Evolutionary conservation across 192 early-diverging fungal genomes (phyloP), one percentile per base, ranked within the genome.

Genomic region (Coemansia sp.): DNA sequence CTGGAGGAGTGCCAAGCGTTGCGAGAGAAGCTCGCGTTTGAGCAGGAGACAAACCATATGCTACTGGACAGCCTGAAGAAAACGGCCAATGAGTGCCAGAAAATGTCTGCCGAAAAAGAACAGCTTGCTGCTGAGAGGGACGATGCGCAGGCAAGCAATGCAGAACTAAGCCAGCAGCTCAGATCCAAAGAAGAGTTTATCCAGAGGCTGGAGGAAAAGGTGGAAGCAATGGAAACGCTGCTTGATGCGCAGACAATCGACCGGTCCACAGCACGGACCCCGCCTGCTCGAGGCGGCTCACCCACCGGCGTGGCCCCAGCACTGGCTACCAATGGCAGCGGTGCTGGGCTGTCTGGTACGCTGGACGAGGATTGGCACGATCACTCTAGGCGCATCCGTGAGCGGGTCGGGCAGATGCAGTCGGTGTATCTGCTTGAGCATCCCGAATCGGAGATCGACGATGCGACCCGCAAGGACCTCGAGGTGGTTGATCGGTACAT

Each of bases 1-100:
- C 3, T 54, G 10, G 13, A 46, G 2, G 24, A 48, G 22, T 43
- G 45, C 45, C 44, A 25, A 20, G 38, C 49, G 6, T 5, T 24
- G 17, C 15, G 22, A 38, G 45, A 54, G 5, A 23, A 54, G 40
- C 63, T 73, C 20, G 38, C 1, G 1, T 19, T 50, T 5, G 58
- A 58, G 46, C 58, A 51, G 20, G 43, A 53, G 32, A 38, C 39
- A 20, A 60, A 60, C 45, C n/a, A 54, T 3, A 40, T 43, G 39
- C 63, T 73, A 5, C 18, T 72, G 1, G 30, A 26, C 1, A 50
- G 57, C n/a, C 9, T 65, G 7, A 55, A 57, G 15, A 29, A 36
- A 0, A 54, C 58, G 44, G 44, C 50, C 4, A 22, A 23, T 0
- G 24, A 22, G 11, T n/a, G n/a, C n/a, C n/a, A n/a, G n/a, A n/a